Base-by-base conservation (phyloP, 1,284 basidiomycete genomes). In the Coniferiporia sulphurascens region DNA sequence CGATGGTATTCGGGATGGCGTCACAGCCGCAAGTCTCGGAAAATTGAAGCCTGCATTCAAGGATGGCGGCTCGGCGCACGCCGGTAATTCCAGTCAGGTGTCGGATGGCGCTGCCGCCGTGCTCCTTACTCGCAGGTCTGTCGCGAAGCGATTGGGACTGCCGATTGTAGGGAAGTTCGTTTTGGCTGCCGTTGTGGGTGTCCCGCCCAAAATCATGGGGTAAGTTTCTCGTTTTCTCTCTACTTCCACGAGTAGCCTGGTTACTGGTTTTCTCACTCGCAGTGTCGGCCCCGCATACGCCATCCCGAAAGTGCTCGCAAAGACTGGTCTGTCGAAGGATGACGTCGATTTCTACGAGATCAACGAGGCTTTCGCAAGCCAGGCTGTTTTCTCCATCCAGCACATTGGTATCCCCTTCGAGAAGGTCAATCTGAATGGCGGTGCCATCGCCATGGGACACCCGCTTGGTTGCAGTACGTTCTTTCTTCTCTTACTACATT, bases 41-140 rank as follows among this genome's bases (percentile, higher is more conserved):
- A 98, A 97, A 81, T 83, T 99, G 68, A 98, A 96, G 79, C 93
- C 96, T 8, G 91, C 93, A 6, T 99, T 99, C 76, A 74, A 78
- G 61, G 89, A 92, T 76, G 84, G 87, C 45, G 97, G 97, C n/a
- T 76, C 82, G 17, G 98, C 97, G 1, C 94, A 97, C 70, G 97
- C 96, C 51, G 89, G 87, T 41, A 98, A 95, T 73, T 93, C 95
- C 1, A 95, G 91, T 22, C 95, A 98, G 72, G 86, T 99, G 51
- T 95, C 93, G n/a, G 97, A 99, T 69, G 96, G 96, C 63, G 96
- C 96, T 21, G 94, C 95, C 52, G 95, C 95, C 0, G 95, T 98
- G 52, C 76, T 99, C 58, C 86, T 98, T 59, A 83, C 93, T 38
- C 84, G 93, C 62, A 86, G 96, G 59, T 91, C 88, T 32, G 83